Base-by-base conservation (phyloP, 140 eudicot species). In the Erigeron philadelphicus region DNA sequence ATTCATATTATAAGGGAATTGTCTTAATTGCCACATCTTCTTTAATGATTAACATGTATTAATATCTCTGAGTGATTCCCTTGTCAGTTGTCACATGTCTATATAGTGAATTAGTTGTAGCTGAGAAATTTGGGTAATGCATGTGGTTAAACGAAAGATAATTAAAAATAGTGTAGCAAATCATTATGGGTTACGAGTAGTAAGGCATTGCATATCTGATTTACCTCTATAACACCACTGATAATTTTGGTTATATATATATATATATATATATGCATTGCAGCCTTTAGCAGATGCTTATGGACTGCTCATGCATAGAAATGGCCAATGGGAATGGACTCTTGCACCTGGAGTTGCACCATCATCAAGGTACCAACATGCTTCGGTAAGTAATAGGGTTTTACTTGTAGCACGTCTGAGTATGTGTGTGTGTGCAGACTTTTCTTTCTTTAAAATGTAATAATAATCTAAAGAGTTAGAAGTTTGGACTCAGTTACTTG, bases 321-420 rank as follows among this genome's bases (percentile, higher is more conserved):
- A 85, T 77, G 99, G 99, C 55, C 90, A 84, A 75, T 93, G 99
- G 99, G 97, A 93, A 70, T 93, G 99, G 99, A 93, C 99, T 78
- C 97, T 85, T 85, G 99, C 97, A 63, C 99, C 99, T 54, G 97
- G 96, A 65, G 95, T 89, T 18, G 86, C 90, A 16, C 99, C 99
- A 64, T 89, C 99, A 6, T 84, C 96, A 21, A 89, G 99, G 70
- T 93, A 89, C 81, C 96, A 89, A 76, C 99, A 93, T 84, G 97
- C 97, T 64, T 88, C 95, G 76, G 99, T 89, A 85, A 85, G 97
- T 79, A 21, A 55, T 62, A 45, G 12, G 1, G 35, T 35, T 59
- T n/a, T 55, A 15, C 48, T 25, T 10, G 23, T 42, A 42, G 45
- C 56, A 25, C 35, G 15, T 31, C 15, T n/a, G 38, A 18, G 25